phyloP scores from a whole-genome alignment of 495 filamentous ascomycete species.

The Aspergillus cavernicola region DNA sequence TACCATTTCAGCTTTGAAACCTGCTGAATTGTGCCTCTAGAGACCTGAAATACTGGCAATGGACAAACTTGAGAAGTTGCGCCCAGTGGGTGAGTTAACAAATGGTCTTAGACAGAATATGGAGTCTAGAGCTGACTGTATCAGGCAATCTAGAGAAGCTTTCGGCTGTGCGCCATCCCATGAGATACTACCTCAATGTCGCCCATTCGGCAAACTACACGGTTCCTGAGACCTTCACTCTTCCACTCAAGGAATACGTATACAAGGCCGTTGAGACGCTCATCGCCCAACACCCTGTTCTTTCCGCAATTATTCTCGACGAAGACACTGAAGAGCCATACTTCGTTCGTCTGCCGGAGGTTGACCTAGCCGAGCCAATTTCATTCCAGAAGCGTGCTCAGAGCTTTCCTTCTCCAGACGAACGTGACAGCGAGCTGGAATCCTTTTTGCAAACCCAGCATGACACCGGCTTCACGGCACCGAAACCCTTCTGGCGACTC shows the following conservation, averaged over 20 bases:
- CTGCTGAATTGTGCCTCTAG: no score
- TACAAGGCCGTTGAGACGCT: slow-evolving; percentile 35
- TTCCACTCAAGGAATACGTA: slow-evolving; percentile 32
- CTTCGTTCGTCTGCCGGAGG: slow-evolving; percentile 41
- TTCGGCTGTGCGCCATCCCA: slow-evolving; percentile 39
- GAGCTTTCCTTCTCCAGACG: slow-evolving; percentile 10
- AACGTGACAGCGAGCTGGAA: slow-evolving; percentile 28
- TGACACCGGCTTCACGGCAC: slow-evolving; percentile 28
- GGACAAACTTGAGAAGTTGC: slow-evolving; percentile 26
- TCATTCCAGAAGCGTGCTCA: slow-evolving; percentile 26
- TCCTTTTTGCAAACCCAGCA: slow-evolving; percentile 35
- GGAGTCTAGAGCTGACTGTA: slow-evolving; percentile 4
- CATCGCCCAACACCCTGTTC: slow-evolving; percentile 38
- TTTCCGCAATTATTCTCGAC: slow-evolving; percentile 39
- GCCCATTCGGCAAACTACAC: slow-evolving; percentile 36
- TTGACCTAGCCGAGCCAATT: slow-evolving; percentile 37
- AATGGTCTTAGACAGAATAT: neutral
- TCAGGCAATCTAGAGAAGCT: slow-evolving; percentile 41
- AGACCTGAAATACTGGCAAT: no score
- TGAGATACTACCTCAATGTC: slow-evolving; percentile 46
- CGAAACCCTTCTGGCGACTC: slow-evolving; percentile 38
- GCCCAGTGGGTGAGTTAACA: slow-evolving; percentile 26
- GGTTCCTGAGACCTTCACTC: slow-evolving; percentile 23
- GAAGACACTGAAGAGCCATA: slow-evolving; percentile 40
- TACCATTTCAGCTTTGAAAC: no score